Evolutionary conservation across 176 grass and related monocot genomes (phyloP).

Genomic region (Dactylis glomerata): DNA sequence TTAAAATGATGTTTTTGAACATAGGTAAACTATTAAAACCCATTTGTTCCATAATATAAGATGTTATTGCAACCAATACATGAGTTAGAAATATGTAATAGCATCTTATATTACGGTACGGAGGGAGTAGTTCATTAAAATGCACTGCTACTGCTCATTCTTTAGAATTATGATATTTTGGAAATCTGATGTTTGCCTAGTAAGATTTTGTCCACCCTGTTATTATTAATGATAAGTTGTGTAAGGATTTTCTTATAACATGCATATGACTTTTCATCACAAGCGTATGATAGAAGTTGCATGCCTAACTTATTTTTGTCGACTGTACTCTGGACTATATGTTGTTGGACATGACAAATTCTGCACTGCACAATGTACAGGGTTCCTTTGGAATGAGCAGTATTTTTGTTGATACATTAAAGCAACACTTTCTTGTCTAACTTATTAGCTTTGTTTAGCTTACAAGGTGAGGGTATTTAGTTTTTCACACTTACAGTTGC

Average conservation of each 20-base stretch:
- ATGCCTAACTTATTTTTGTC: background rate
- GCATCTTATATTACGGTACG: no score
- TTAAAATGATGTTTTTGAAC: background rate
- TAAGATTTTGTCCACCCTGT: background rate
- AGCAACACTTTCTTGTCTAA: background rate
- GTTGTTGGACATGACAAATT: background rate
- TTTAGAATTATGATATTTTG: background rate
- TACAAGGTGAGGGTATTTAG: background rate
- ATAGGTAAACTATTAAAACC: background rate
- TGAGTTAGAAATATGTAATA: no score
- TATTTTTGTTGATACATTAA: background rate
- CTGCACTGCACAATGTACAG: background rate
- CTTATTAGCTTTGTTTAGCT: background rate
- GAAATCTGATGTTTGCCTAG: background rate
- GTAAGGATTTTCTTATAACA: background rate
- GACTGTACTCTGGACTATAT: background rate
- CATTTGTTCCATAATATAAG: background rate
- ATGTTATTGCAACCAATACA: no score
- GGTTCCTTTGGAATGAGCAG: background rate
- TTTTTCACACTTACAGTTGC: background rate
- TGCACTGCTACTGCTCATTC: background rate
- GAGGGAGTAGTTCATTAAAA: background rate
- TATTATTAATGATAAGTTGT: background rate
- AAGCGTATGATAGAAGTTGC: background rate
- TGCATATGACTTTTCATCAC: background rate